These are phyloP conservation scores for Stellera chamaejasme DNA, from an alignment of 345 rosid genomes.

Conservation along the genomic window DNA sequence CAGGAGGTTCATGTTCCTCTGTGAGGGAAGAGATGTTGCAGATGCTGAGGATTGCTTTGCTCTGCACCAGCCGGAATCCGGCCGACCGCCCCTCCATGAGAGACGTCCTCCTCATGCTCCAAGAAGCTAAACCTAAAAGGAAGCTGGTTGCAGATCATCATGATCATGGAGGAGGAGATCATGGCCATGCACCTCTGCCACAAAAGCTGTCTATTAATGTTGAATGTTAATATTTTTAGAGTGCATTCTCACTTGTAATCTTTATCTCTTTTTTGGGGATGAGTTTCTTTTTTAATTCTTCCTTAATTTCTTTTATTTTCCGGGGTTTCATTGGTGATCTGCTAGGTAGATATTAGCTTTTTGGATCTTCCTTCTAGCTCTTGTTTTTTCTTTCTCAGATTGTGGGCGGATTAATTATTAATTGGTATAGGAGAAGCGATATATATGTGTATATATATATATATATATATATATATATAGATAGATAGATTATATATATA, in stretches of 20 bases:
- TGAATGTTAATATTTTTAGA: conserved; percentile 42
- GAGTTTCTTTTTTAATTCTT: background rate
- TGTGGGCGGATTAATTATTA: too few relatives aligned
- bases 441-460: too few relatives aligned
- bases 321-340: too few relatives aligned
- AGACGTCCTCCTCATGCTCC: conserved; percentile 87
- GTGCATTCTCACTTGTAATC: conserved; percentile 2
- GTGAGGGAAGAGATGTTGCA: conserved; percentile 92
- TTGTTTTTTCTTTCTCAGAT: too few relatives aligned
- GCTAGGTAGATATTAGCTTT: too few relatives aligned
- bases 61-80: conserved; percentile 76
- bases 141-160: conserved; percentile 32
- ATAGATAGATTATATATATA: too few relatives aligned
- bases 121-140: conserved; percentile 88
- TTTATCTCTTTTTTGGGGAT: conserved; percentile 15
- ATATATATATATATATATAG: too few relatives aligned
- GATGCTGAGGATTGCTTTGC: conserved; percentile 69
- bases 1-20: conserved; percentile 56
- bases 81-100: conserved; percentile 95
- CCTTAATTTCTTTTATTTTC: background rate
- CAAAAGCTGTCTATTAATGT: conserved; percentile 28
- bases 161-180: conserved; percentile 11
- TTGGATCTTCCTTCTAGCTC: too few relatives aligned
- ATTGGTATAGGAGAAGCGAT: too few relatives aligned
- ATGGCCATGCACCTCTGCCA: conserved; percentile 11